A percentile compares a stretch with the other conserved stretches of the same genome.
Evolutionary conservation across 2,329 filamentous ascomycete species (phyloP).

Genomic region (Ambrosiella xylebori): DNA sequence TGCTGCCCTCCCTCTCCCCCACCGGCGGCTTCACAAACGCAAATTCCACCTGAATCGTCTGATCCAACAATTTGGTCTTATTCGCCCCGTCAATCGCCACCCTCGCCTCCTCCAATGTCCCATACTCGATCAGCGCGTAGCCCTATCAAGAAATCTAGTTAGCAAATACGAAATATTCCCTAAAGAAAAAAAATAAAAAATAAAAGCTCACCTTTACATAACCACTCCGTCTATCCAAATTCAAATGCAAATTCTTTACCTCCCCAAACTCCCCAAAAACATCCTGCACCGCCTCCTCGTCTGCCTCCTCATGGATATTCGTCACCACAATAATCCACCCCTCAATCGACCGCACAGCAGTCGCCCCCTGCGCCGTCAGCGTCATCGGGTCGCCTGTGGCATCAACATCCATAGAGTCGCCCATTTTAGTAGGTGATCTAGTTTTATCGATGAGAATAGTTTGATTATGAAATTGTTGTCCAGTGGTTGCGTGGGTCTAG

Average conservation of each 20-base stretch:
- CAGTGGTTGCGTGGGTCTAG: too few relatives aligned
- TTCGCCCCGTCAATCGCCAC: slow-evolving; percentile 72
- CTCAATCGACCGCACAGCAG: slow-evolving; percentile 71
- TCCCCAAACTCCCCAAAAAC: slow-evolving; percentile 71
- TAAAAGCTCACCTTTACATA: slow-evolving; percentile 55
- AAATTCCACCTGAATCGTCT: slow-evolving; percentile 68
- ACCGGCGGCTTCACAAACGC: slow-evolving; percentile 70
- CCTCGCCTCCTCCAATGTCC: slow-evolving; percentile 59
- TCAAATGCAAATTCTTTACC: slow-evolving; percentile 74
- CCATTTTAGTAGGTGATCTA: slow-evolving; percentile 22
- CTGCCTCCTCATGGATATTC: slow-evolving; percentile 75
- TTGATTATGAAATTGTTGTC: too few relatives aligned
- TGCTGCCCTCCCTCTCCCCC: slow-evolving; percentile 17
- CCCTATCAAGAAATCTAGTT: slow-evolving; percentile 32
- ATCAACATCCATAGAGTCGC: slow-evolving; percentile 44
- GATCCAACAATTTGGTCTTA: slow-evolving; percentile 59
- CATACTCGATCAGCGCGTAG: slow-evolving; percentile 72
- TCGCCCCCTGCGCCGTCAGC: slow-evolving; percentile 56
- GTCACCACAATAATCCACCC: slow-evolving; percentile 80
- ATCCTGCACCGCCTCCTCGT: slow-evolving; percentile 67
- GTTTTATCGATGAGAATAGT: too few relatives aligned
- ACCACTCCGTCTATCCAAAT: slow-evolving; percentile 64
- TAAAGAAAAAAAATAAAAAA: not conserved
- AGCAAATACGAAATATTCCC: not conserved
- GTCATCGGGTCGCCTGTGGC: slow-evolving; percentile 42